phyloP scores from a whole-genome alignment of 768 basidiomycete genomes.

The Russula virescens region DNA sequence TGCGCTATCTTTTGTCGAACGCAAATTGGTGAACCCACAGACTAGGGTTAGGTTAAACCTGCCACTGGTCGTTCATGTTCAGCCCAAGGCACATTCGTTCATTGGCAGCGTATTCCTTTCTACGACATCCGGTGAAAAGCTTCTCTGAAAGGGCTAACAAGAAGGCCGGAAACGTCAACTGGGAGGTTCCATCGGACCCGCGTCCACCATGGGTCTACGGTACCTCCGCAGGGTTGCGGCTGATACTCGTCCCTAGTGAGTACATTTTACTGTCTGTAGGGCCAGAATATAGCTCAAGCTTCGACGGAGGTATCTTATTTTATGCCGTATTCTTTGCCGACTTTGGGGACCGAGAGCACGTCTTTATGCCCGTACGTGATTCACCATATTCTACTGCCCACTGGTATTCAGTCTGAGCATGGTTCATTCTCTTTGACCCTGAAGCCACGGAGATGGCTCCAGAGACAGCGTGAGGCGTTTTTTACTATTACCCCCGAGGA shows the following conservation, averaged over 20 bases:
- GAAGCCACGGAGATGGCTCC: constrained; percentile 57
- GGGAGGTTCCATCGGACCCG: constrained; percentile 36
- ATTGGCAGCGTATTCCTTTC: neutral
- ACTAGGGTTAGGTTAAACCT: constrained; percentile 6
- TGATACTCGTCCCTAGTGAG: constrained; percentile 22
- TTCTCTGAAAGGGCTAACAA: constrained; percentile 1
- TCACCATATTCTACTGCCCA: neutral
- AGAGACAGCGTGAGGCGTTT: constrained; percentile 43
- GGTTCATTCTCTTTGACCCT: neutral
- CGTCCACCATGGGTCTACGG: constrained; percentile 57
- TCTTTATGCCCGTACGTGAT: constrained; percentile 26
- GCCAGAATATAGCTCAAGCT: neutral
- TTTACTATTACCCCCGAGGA: constrained; percentile 58
- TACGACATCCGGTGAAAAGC: neutral
- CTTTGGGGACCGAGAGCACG: constrained; percentile 26
- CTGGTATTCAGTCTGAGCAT: constrained; percentile 1
- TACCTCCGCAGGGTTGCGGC: constrained; percentile 9
- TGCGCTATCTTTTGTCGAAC: no score
- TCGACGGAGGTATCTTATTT: constrained; percentile 10
- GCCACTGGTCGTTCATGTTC: neutral
- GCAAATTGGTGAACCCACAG: neutral
- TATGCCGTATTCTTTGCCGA: constrained; percentile 26
- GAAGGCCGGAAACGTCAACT: neutral
- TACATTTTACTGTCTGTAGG: neutral
- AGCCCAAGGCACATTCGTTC: neutral